phyloP scores from a whole-genome alignment of 768 basidiomycete genomes.

The Phaffia australis region DNA sequence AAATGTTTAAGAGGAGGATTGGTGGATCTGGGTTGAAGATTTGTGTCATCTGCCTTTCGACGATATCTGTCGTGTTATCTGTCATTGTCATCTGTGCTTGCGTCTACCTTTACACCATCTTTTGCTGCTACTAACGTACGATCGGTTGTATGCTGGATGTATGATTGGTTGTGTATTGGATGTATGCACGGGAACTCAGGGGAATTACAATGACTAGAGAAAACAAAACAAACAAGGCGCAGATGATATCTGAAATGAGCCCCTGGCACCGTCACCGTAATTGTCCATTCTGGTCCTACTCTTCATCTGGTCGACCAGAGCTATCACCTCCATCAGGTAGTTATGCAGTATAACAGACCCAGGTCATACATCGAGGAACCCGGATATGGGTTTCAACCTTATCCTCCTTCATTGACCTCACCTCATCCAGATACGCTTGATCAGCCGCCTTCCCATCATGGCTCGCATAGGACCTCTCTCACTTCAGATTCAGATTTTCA shows the following conservation, averaged over 20 bases:
- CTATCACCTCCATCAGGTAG: too few species aligned
- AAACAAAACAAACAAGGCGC: too few species aligned
- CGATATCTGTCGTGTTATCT: neutral
- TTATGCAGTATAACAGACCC: too few species aligned
- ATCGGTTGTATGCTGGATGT: too few species aligned
- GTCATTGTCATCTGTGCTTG: neutral
- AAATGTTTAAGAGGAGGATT: neutral
- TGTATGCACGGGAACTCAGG: too few species aligned
- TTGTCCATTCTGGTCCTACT: too few species aligned
- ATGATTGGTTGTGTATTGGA: too few species aligned
- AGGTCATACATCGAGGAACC: constrained; percentile 17
- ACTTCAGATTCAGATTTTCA: constrained; percentile 9
- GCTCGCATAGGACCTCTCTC: neutral
- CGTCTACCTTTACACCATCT: neutral
- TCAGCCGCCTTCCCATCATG: neutral
- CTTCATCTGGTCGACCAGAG: too few species aligned
- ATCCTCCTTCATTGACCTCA: neutral
- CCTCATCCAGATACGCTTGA: neutral
- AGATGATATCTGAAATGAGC: too few species aligned
- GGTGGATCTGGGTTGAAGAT: neutral
- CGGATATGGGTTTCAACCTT: constrained; percentile 19
- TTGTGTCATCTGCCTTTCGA: neutral
- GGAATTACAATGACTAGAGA: too few species aligned
- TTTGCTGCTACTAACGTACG: neutral
- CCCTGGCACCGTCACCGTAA: too few species aligned